Evolutionary conservation across 768 basidiomycete species (phyloP), one percentile per base, ranked within the genome.

Genomic region (Agrocybe praecox): DNA sequence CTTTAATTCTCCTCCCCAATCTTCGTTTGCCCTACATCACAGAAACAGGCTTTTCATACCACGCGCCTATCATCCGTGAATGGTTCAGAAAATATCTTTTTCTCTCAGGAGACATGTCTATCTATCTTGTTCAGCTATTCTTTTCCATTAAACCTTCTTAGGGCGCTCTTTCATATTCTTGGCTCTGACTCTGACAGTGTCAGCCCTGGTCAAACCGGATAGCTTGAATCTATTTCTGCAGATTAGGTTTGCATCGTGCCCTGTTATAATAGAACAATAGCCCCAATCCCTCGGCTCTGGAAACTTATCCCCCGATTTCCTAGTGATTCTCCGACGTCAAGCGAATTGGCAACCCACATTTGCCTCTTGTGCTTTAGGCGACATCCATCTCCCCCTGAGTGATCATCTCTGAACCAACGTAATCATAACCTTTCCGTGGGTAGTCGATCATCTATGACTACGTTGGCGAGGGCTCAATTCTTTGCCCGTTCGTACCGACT

Each of bases 191-290:
- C 43, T 18, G 45, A 34, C 55, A 36, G 44, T 45, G 40, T 23
- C 44, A 56, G 17, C 19, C 34, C 14, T n/a, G 15, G 42, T 43
- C 46, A 42, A 49, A 49, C 21, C 7, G 15, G 18, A 45, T 33
- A 36, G 24, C 47, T 47, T 45, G 23, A 32, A 32, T 53, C 54
- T 60, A 51, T 58, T 62, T 56, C 53, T 11, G 46, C 29, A 57
- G 58, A 61, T 65, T 56, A 54, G 52, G 61, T 65, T 52, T 49
- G 65, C 53, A 66, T 62, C 65, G 60, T 63, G 65, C 59, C 60
- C 49, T 46, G 29, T 34, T 52, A 56, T 54, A 56, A 58, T 57
- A 52, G 45, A 61, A 56, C 52, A 58, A 52, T 52, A 23, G 24
- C 42, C 42, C 65, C 62, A 58, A 24, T 51, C 57, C 29, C 50